phyloP scores from a whole-genome alignment of 345 rosid species.

The Pistacia vera region DNA sequence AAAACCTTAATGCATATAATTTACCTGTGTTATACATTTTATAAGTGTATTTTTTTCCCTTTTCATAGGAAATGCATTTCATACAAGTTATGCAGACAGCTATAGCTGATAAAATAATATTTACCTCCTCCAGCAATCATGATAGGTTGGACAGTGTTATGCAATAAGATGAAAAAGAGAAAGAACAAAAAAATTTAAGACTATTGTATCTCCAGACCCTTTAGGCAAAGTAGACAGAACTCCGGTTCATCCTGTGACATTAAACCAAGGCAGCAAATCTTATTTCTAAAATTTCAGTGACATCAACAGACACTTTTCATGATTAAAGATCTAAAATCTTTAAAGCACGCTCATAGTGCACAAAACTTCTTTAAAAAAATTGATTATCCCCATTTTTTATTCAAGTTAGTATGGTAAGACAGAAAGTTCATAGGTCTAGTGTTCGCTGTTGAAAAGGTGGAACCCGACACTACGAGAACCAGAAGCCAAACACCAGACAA shows the following conservation, averaged over 20 bases:
- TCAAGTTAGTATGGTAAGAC: background rate
- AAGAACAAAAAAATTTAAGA: background rate
- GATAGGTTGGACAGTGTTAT: no score
- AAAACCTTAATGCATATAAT: background rate
- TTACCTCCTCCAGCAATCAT: background rate
- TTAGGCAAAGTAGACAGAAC: background rate
- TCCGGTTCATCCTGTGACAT: background rate
- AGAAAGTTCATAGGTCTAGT: background rate
- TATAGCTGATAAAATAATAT: background rate
- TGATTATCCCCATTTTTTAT: background rate
- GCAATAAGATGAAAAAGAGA: background rate
- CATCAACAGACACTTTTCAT: slow-evolving; percentile 4
- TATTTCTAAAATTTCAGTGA: background rate
- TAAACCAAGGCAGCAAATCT: background rate
- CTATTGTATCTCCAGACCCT: background rate
- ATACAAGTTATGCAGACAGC: background rate
- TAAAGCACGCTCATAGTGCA: background rate
- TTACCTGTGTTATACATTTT: background rate
- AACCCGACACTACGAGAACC: background rate
- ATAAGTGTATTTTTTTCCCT: no score
- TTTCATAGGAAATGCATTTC: no score
- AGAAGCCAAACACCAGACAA: background rate
- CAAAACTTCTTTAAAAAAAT: background rate
- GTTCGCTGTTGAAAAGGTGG: background rate
- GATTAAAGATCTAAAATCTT: background rate